Percentiles rank a stretch among this genome's conserved stretches.
Evolutionary conservation across 2,329 filamentous ascomycete genomes (phyloP).

Genomic region (Neopestalotiopsis sp.): DNA sequence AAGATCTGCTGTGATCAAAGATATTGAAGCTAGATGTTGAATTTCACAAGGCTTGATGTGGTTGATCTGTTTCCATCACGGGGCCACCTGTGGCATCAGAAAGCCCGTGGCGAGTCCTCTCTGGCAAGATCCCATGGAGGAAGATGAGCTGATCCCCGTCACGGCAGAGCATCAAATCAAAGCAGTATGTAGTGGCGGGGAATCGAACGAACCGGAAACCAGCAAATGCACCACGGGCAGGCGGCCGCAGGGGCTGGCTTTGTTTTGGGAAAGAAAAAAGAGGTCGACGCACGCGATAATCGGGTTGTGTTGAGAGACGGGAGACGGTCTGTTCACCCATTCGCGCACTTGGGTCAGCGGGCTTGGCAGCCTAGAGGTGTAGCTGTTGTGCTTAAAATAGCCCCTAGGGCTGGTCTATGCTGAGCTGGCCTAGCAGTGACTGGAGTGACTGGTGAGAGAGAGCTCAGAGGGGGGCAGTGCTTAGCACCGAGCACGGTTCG

Average conservation of each 20-base stretch:
- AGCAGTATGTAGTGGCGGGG: not conserved
- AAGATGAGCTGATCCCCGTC: no score
- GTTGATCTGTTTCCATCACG: no score
- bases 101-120: no score
- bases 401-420: constrained; percentile 8
- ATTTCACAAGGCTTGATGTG: no score
- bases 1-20: no score
- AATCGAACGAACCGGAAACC: not conserved
- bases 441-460: no score
- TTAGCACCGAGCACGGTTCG: not conserved
- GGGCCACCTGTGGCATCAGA: no score
- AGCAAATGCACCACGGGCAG: not conserved
- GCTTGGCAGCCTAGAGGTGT: not conserved
- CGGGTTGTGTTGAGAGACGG: not conserved
- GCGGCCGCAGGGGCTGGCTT: not conserved
- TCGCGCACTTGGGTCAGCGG: not conserved
- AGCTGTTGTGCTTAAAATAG: not conserved
- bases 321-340: no score
- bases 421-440: not conserved
- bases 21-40: no score
- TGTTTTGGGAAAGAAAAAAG: not conserved
- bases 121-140: no score
- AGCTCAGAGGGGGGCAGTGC: not conserved
- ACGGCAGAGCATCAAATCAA: not conserved
- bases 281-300: not conserved